Evolutionary conservation across 768 basidiomycete genomes (phyloP).

Genomic region (Termitomyces sp.): DNA sequence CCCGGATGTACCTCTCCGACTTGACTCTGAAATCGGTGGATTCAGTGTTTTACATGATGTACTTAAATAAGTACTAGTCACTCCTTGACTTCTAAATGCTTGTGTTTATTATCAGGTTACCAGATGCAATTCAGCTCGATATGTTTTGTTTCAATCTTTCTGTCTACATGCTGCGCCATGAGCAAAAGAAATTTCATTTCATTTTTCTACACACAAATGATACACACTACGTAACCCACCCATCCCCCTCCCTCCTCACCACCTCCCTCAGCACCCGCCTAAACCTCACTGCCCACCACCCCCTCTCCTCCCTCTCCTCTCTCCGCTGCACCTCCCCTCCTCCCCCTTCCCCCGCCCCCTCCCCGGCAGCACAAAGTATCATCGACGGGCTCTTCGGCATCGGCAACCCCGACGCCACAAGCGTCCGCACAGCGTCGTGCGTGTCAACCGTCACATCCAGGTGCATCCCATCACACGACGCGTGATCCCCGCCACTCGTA

Average conservation of each 20-base stretch:
- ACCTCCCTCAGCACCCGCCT: neutral
- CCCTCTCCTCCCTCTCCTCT: neutral
- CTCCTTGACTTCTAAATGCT: too few species aligned
- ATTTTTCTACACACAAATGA: too few species aligned
- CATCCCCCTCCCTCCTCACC: neutral
- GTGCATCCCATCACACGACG: slow-evolving; percentile 9
- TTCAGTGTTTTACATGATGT: too few species aligned
- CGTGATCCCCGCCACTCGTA: neutral
- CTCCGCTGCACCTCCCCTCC: neutral
- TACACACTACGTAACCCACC: too few species aligned
- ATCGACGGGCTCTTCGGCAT: slow-evolving; percentile 72
- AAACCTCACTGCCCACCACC: neutral
- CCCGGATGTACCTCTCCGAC: too few species aligned
- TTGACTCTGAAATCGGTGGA: too few species aligned
- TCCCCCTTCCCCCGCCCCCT: slow-evolving; percentile 14
- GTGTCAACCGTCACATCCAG: slow-evolving; percentile 24
- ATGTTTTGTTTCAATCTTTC: too few species aligned
- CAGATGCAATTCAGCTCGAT: too few species aligned
- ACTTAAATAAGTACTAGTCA: too few species aligned
- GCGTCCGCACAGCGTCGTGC: slow-evolving; percentile 27
- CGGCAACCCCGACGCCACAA: slow-evolving; percentile 42
- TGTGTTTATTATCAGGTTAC: too few species aligned
- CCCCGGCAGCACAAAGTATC: neutral
- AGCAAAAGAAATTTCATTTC: too few species aligned
- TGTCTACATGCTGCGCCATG: too few species aligned